These are phyloP conservation scores for Sanghuangporus sanghuang DNA, from an alignment of 1,284 basidiomycete genomes.

Conservation along the genomic window DNA sequence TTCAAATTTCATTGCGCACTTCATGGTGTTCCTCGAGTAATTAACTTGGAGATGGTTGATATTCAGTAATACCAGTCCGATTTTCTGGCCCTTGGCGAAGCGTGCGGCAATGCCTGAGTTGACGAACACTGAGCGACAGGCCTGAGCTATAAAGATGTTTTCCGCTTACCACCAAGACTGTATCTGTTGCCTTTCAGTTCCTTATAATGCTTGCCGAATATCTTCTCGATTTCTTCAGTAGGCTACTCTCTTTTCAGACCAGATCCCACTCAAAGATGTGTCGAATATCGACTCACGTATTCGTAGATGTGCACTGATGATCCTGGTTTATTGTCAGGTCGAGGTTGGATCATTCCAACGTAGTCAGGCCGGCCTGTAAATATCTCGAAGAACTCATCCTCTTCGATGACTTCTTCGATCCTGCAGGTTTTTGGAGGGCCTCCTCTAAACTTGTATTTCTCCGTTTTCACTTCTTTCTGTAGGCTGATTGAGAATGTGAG, in stretches of 20 bases:
- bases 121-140: slow-evolving; percentile 9
- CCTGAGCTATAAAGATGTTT: slow-evolving; percentile 10
- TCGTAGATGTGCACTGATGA: slow-evolving; percentile 34
- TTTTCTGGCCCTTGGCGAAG: slow-evolving; percentile 33
- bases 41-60: slow-evolving; percentile 32
- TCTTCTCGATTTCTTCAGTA: slow-evolving; percentile 22
- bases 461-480: slow-evolving; percentile 39
- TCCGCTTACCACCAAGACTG: slow-evolving; percentile 22
- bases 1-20: slow-evolving; percentile 37
- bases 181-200: slow-evolving; percentile 33
- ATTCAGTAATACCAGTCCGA: slow-evolving; percentile 28
- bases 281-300: slow-evolving; percentile 25
- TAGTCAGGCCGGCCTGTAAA: slow-evolving; percentile 29
- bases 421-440: slow-evolving; percentile 30
- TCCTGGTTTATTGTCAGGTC: slow-evolving; percentile 32
- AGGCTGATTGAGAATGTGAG: slow-evolving; percentile 23
- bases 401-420: slow-evolving; percentile 33
- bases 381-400: slow-evolving; percentile 32
- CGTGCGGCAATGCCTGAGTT: slow-evolving; percentile 23
- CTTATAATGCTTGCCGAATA: slow-evolving; percentile 34
- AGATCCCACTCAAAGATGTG: neutral
- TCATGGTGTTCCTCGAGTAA: slow-evolving; percentile 38
- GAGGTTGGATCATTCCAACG: slow-evolving; percentile 31
- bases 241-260: slow-evolving; percentile 16
- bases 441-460: slow-evolving; percentile 37